Conservation (phyloP, 2,329 filamentous ascomycete genomes). For the Cladophialophora yegresii region DNA sequence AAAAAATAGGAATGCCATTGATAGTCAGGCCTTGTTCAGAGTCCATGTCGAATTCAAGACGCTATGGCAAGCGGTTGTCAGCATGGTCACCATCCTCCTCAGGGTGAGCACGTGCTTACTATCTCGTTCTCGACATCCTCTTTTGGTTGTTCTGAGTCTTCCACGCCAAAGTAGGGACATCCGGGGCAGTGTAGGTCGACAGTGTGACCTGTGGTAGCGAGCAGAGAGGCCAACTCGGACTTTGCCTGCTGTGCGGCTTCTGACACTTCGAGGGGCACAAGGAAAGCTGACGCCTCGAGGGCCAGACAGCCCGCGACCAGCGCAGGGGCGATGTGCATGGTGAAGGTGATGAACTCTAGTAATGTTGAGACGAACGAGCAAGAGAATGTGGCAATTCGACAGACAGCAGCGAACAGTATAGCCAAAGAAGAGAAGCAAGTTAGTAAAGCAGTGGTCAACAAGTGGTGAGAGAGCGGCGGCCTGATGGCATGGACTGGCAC, state of each 20-base stretch:
- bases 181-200: slow-evolving; percentile 34
- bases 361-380: not conserved
- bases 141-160: slow-evolving; percentile 16
- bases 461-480: not conserved
- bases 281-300: slow-evolving; percentile 33
- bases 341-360: slow-evolving; percentile 2
- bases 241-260: slow-evolving; percentile 28
- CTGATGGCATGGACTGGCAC: not conserved
- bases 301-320: slow-evolving; percentile 34
- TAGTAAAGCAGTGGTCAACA: not conserved
- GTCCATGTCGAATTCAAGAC: slow-evolving; percentile 32
- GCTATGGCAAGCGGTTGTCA: slow-evolving; percentile 22
- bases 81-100: slow-evolving; percentile 5
- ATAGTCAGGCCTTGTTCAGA: slow-evolving; percentile 28
- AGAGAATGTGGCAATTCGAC: not conserved
- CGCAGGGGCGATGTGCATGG: slow-evolving; percentile 32
- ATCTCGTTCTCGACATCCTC: slow-evolving; percentile 32
- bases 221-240: slow-evolving; percentile 20
- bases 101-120: slow-evolving; percentile 26
- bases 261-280: slow-evolving; percentile 33
- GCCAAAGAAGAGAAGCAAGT: not conserved
- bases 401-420: not conserved
- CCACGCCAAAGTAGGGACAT: slow-evolving; percentile 32
- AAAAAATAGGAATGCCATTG: slow-evolving; percentile 30
- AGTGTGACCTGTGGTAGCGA: slow-evolving; percentile 16